phyloP scores from a whole-genome alignment of 805 yeast genomes.

The Candida wancherniae region DNA sequence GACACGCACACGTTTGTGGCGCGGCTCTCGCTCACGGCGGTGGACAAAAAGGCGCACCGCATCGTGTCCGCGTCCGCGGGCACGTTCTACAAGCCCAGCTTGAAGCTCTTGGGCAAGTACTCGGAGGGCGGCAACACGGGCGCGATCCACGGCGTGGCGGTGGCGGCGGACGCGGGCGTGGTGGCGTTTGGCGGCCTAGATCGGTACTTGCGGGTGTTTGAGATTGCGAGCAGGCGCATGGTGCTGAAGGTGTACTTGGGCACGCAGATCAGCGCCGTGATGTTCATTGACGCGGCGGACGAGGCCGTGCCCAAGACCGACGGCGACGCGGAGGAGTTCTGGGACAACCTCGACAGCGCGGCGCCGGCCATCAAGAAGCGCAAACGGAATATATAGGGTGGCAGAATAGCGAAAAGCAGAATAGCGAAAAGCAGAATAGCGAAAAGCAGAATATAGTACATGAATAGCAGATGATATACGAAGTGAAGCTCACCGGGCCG shows the following conservation, averaged over 20 bases:
- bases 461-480: not conserved
- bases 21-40: slow-evolving; percentile 37
- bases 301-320: slow-evolving; percentile 28
- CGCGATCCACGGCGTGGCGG: slow-evolving; percentile 65
- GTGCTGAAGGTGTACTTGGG: slow-evolving; percentile 74
- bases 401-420: no score
- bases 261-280: slow-evolving; percentile 55
- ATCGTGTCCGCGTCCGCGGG: slow-evolving; percentile 42
- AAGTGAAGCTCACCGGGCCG: not conserved
- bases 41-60: slow-evolving; percentile 33
- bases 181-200: slow-evolving; percentile 83
- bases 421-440: no score
- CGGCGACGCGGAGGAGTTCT: slow-evolving; percentile 33
- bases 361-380: slow-evolving; percentile 24
- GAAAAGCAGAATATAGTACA: no score
- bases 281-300: slow-evolving; percentile 42
- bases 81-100: slow-evolving; percentile 41
- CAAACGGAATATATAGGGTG: slow-evolving; percentile 19
- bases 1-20: slow-evolving; percentile 68
- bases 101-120: slow-evolving; percentile 62
- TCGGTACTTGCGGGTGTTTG: slow-evolving; percentile 76
- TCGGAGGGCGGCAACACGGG: slow-evolving; percentile 51
- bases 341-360: slow-evolving; percentile 36
- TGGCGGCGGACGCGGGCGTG: slow-evolving; percentile 34
- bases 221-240: slow-evolving; percentile 52